Percentiles rank a stretch among this genome's conserved stretches.
phyloP scores from a whole-genome alignment of 257 asterid species.

The Solanum arcanum region DNA sequence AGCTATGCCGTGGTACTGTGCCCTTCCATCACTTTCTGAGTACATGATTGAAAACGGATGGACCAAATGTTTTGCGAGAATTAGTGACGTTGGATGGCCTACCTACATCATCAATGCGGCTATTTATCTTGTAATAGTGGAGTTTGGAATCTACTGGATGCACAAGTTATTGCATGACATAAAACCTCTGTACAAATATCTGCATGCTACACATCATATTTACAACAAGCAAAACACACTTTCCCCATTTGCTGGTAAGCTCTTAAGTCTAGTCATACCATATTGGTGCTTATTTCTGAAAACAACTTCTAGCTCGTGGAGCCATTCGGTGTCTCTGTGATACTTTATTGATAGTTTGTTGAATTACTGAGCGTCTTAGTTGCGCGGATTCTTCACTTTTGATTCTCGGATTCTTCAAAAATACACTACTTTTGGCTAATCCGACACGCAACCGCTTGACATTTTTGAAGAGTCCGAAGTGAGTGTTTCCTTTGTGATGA shows the following conservation, averaged over 20 bases:
- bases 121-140: slow-evolving; percentile 66
- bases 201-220: slow-evolving; percentile 91
- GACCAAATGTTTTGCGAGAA: slow-evolving; percentile 73
- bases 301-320: not conserved
- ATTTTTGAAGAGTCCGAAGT: not conserved
- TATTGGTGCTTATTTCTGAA: not conserved
- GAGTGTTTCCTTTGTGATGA: not conserved
- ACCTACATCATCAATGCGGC: slow-evolving; percentile 33
- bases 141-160: slow-evolving; percentile 98
- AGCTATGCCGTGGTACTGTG: slow-evolving; percentile 27
- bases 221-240: slow-evolving; percentile 97
- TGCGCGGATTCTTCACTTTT: too few relatives aligned
- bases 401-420: too few relatives aligned
- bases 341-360: not conserved
- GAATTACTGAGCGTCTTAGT: not conserved
- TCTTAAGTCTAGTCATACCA: slow-evolving; percentile 2
- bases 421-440: too few relatives aligned
- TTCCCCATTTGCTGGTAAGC: slow-evolving; percentile 92
- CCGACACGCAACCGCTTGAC: too few relatives aligned
- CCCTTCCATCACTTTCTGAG: slow-evolving; percentile 74
- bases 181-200: slow-evolving; percentile 90
- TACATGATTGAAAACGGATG: slow-evolving; percentile 35
- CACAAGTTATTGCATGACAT: slow-evolving; percentile 92
- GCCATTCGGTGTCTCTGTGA: not conserved
- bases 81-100: slow-evolving; percentile 58